Conservation (phyloP, 2,329 filamentous ascomycete species). For the Colletotrichum orbiculare region DNA sequence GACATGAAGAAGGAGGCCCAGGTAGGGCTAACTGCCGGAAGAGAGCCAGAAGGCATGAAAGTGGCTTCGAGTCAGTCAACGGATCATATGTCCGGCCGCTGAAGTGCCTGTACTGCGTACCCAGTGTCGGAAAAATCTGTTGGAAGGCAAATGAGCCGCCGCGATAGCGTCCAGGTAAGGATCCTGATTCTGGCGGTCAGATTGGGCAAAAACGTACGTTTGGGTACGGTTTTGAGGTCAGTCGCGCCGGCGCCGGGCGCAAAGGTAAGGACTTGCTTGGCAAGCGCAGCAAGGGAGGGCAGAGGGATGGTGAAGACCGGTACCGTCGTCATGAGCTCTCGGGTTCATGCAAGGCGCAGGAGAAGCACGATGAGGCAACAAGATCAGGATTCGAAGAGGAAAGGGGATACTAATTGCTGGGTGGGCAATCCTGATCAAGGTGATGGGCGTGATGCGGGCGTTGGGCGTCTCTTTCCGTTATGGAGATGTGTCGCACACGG, state of each 20-base stretch:
- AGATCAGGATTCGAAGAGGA: conserved; percentile 20
- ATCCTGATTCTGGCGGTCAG: conserved; percentile 25
- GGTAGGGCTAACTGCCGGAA: conserved; percentile 10
- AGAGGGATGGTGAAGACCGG: conserved; percentile 14
- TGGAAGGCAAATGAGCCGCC: too few species aligned
- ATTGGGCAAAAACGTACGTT: conserved; percentile 32
- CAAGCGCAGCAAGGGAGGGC: conserved; percentile 18
- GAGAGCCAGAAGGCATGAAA: conserved; percentile 16
- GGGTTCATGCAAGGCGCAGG: conserved; percentile 33
- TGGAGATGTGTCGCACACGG: conserved; percentile 8
- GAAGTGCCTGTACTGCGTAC: neutral
- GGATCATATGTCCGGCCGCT: conserved; percentile 7
- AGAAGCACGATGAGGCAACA: conserved; percentile 33
- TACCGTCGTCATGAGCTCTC: conserved; percentile 22
- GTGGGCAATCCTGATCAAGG: conserved; percentile 14
- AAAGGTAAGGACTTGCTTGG: conserved; percentile 18
- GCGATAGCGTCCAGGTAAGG: neutral
- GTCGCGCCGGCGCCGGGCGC: conserved; percentile 17
- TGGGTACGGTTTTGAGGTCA: conserved; percentile 33
- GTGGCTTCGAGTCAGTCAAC: conserved; percentile 32
- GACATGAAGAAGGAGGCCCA: neutral
- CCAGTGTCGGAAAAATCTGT: neutral
- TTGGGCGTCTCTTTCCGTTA: conserved; percentile 13
- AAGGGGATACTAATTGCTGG: conserved; percentile 20
- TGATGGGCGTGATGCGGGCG: conserved; percentile 19